Evolutionary conservation across 1,284 basidiomycete genomes (phyloP).

Genomic region (Austroboletus rostrupii): DNA sequence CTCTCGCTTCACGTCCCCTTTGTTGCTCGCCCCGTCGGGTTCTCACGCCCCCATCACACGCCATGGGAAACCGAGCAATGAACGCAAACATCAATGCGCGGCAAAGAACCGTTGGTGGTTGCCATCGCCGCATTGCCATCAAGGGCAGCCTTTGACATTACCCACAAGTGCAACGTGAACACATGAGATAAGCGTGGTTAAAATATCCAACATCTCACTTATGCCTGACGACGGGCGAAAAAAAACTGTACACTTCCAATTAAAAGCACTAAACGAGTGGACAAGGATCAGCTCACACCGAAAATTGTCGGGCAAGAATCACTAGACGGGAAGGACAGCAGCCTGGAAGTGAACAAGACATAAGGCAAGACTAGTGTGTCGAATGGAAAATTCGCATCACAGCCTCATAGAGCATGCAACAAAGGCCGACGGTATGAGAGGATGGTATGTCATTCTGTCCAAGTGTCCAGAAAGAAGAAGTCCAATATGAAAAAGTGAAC

Average conservation of each 20-base stretch:
- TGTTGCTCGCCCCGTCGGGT: too few relatives aligned
- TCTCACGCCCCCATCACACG: too few relatives aligned
- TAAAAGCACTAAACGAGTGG: slow-evolving; percentile 2
- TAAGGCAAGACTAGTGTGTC: neutral
- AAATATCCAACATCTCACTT: too few relatives aligned
- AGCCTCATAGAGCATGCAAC: neutral
- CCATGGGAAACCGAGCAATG: too few relatives aligned
- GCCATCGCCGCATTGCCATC: too few relatives aligned
- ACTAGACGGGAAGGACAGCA: neutral
- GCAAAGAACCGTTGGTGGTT: too few relatives aligned
- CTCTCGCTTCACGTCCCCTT: too few relatives aligned
- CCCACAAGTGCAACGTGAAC: too few relatives aligned
- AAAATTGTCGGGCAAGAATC: neutral
- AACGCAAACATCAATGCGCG: too few relatives aligned
- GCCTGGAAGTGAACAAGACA: slow-evolving; percentile 1
- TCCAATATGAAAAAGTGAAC: slow-evolving; percentile 5
- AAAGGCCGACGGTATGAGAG: slow-evolving; percentile 3
- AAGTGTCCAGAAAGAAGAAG: slow-evolving; percentile 8
- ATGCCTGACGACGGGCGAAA: too few relatives aligned
- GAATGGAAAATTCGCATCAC: neutral
- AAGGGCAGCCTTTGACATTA: too few relatives aligned
- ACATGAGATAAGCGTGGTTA: too few relatives aligned
- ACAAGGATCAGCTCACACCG: neutral
- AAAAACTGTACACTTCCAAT: neutral
- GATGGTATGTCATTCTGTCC: slow-evolving; percentile 10